These are phyloP conservation scores for Colletotrichum sp. DNA, from an alignment of 2,329 filamentous ascomycete species.

Conservation along the genomic window DNA sequence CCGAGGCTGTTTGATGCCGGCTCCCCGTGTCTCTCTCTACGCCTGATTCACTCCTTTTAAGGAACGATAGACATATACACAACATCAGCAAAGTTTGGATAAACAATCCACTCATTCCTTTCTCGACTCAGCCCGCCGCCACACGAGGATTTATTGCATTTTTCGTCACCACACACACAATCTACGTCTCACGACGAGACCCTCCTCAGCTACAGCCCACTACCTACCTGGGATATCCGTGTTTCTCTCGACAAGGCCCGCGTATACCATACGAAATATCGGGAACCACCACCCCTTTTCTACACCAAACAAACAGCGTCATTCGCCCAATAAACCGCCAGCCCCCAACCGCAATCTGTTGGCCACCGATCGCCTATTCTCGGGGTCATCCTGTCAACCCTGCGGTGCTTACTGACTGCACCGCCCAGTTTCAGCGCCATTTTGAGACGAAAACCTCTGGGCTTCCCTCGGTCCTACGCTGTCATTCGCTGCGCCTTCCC, in stretches of 20 bases:
- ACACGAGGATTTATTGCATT: background rate
- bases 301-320: background rate
- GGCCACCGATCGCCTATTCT: constrained; percentile 2
- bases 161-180: background rate
- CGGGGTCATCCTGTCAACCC: constrained; percentile 8
- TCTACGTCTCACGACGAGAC: background rate
- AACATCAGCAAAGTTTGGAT: background rate
- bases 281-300: constrained; percentile 1
- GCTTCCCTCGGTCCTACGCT: background rate
- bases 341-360: background rate
- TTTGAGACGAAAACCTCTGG: constrained; percentile 19
- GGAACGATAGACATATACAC: background rate
- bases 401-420: constrained; percentile 16
- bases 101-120: background rate
- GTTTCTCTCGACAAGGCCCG: background rate
- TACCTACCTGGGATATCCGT: constrained; percentile 9
- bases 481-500: background rate
- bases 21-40: constrained; percentile 5
- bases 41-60: background rate
- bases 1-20: constrained; percentile 5
- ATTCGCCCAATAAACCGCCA: background rate
- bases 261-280: background rate
- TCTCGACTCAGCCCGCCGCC: constrained; percentile 2
- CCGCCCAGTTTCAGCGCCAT: constrained; percentile 23
- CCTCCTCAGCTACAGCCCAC: background rate